Evolutionary conservation across 371 early-diverging fungal species (phyloP).

Genomic region (Chytridiales sp.): DNA sequence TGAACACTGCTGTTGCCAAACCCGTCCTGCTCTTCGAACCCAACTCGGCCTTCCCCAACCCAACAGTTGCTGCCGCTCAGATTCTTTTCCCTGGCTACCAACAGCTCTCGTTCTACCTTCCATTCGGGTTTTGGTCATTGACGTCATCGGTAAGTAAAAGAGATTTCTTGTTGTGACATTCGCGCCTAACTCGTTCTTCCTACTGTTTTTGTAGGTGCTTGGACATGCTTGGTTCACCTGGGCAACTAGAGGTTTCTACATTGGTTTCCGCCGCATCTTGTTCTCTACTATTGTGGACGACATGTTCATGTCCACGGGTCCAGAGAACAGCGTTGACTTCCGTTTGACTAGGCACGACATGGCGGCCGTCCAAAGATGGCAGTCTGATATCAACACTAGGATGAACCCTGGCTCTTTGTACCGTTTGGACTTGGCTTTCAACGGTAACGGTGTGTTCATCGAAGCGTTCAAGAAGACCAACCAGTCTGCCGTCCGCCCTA

Average conservation of each 20-base stretch:
- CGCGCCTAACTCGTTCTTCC: too few species aligned
- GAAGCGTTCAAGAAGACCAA: neutral
- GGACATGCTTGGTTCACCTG: constrained; percentile 27
- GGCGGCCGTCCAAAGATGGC: constrained; percentile 7
- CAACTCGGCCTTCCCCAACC: neutral
- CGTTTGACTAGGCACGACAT: constrained; percentile 8
- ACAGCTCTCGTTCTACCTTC: constrained; percentile 31
- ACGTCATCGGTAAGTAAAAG: neutral
- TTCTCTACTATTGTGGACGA: constrained; percentile 16
- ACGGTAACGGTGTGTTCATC: neutral
- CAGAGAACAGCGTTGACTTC: constrained; percentile 6
- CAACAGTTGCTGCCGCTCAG: constrained; percentile 17
- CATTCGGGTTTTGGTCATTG: constrained; percentile 16
- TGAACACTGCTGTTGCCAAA: constrained; percentile 5
- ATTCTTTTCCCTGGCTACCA: constrained; percentile 17
- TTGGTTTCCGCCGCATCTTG: constrained; percentile 15
- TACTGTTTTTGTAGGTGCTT: too few species aligned
- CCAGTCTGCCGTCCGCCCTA: neutral
- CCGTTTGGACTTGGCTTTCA: constrained; percentile 2
- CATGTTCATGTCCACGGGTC: constrained; percentile 14
- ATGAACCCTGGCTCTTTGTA: neutral
- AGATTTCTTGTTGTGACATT: too few species aligned
- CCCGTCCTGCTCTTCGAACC: constrained; percentile 2
- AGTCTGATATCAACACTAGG: constrained; percentile 3
- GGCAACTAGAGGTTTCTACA: constrained; percentile 24